phyloP scores from a whole-genome alignment of 2,329 filamentous ascomycete species.

The Atkinsonella hypoxylon region DNA sequence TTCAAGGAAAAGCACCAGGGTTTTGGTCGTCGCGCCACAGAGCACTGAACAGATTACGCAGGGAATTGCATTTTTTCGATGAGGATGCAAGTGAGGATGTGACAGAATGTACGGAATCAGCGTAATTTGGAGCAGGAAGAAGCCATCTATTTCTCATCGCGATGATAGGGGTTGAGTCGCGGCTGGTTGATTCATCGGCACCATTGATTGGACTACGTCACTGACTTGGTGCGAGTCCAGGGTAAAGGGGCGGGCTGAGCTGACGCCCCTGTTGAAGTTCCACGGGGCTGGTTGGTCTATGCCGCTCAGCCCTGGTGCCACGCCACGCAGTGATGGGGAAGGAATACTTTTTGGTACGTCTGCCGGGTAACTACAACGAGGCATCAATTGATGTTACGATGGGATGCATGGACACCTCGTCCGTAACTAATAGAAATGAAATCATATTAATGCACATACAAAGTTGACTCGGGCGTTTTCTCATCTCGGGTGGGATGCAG shows the following conservation, averaged over 20 bases:
- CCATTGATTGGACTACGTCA: slow-evolving; percentile 1
- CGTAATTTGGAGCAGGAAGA: neutral
- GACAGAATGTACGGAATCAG: neutral
- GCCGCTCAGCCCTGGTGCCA: no score
- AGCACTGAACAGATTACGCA: neutral
- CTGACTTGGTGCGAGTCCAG: neutral
- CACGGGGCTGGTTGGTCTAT: neutral
- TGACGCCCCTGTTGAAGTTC: neutral
- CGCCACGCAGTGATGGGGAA: no score
- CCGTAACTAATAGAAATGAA: no score
- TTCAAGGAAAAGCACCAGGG: neutral
- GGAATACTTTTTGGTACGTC: no score
- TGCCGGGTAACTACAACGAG: no score
- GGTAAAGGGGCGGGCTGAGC: no score
- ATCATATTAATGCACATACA: no score
- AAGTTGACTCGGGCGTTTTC: no score
- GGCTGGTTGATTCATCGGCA: neutral
- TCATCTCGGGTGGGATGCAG: no score
- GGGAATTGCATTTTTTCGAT: neutral
- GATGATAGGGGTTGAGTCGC: neutral
- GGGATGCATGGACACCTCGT: no score
- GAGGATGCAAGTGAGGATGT: neutral
- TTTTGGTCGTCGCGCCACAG: neutral
- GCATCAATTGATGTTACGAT: no score
- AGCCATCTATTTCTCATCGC: neutral